These are phyloP conservation scores for Salix viminalis DNA, from an alignment of 345 rosid genomes.

Conservation along the genomic window DNA sequence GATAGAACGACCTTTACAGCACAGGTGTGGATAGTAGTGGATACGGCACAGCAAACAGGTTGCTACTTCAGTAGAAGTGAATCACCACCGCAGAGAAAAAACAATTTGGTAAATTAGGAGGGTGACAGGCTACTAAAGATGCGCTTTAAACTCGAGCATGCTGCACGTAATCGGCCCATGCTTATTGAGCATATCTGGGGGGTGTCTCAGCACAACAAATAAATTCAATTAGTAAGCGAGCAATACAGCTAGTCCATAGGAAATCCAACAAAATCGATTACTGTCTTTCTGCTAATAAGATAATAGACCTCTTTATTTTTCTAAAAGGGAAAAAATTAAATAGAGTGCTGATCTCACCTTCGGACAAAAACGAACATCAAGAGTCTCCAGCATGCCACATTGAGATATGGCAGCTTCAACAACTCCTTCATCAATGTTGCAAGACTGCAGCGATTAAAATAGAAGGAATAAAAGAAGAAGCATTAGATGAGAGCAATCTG, in stretches of 20 bases:
- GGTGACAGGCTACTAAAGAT: constrained; percentile 53
- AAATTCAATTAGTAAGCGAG: background rate
- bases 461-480: background rate
- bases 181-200: constrained; percentile 61
- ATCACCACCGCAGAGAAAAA: background rate
- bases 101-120: background rate
- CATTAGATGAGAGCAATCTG: background rate
- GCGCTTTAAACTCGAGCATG: constrained; percentile 81
- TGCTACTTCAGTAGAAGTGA: background rate
- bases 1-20: constrained; percentile 4
- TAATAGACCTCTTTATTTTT: background rate
- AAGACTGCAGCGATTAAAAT: constrained; percentile 42
- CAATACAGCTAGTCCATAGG: background rate
- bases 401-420: constrained; percentile 71
- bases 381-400: constrained; percentile 80
- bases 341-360: constrained; percentile 49
- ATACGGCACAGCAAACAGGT: background rate
- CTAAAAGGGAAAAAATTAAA: background rate
- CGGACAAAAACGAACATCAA: constrained; percentile 89
- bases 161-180: constrained; percentile 60
- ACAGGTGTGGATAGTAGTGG: background rate
- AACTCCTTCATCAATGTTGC: constrained; percentile 69
- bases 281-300: background rate
- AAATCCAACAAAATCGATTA: background rate
- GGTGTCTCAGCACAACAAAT: constrained; percentile 2